Evolutionary conservation across 768 basidiomycete genomes (phyloP), one percentile per base, ranked within the genome.

Genomic region (Daedaleopsis nitida): DNA sequence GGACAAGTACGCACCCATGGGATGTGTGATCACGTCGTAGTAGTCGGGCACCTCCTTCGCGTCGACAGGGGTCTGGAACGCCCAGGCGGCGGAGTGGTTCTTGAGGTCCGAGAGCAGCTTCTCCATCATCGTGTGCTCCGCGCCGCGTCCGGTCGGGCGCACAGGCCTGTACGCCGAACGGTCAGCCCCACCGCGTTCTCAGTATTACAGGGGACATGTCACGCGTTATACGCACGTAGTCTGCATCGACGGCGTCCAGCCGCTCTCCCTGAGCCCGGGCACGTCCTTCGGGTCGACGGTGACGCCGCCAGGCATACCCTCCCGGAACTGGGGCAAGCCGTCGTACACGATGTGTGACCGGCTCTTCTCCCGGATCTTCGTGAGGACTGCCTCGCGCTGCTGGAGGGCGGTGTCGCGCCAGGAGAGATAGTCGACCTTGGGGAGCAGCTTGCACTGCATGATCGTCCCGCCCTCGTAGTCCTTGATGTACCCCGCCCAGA

Each of bases 401-500:
- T 78, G 79, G 5, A 84, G 78, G 58, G 98, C 78, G 63, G 91
- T 86, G 57, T 85, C 85, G 34, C 84, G 80, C 62, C 92, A 94
- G 66, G 90, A 81, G 61, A 96, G 81, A 70, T 98, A 99, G 70
- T 94, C 86, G 63, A 98, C 86, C 71, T 92, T 93, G 54, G 83
- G 86, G n/a, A 99, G 75, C 92, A 99, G 89, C 7, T 89, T 89
- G 70, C 97, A 99, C 74, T 96, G 93, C 96, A 99, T 98, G 77
- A 98, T 94, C 48, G 96, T 99, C 17, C 94, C 96, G 43, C 96
- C 96, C 74, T 99, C 97, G 75, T 99, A 99, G 73, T 99, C 97
- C 74, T 98, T 99, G 86, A 99, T 98, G 74, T 99, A 98, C 12
- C 96, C 97, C 0, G 96, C 96, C 97, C 97, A 99, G 9, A 89